Base-by-base conservation (phyloP, 164 flowering plant species). In the Dillenia suffruticosa region DNA sequence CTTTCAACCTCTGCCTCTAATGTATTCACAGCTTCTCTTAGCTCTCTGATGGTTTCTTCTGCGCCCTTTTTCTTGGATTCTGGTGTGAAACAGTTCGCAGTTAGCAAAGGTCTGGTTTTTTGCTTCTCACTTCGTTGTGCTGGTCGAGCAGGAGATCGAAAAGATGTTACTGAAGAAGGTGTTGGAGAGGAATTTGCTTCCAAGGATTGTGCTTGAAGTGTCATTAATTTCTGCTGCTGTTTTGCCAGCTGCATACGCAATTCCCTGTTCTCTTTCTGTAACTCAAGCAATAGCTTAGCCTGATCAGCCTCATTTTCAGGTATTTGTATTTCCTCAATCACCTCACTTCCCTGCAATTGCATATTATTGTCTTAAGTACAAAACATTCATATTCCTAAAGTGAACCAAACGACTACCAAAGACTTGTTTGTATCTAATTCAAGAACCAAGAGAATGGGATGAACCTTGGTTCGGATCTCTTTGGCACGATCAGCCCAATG, bases 401-500 rank as follows among this genome's bases (percentile, higher is more conserved):
- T 26, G 40, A 26, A 26, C 40, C 40, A 26, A 26, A 6, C 40
- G 4, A 32, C 40, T 32, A 32, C 5, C 40, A 32, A 5, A 32
- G 7, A 6, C 40, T 32, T 6, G 6, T 6, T 32, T 5, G 40
- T 32, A 32, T 32, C 0, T 32, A 32, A 32, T 32, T 32, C 40
- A 32, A 32, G 6, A 32, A 32, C 40, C 5, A 32, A 32, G 40
- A 5, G 7, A 32, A 32, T 32, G 40, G 44, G 44, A 50, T 44
- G 45, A 52, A 86, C 98, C 98, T 89, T 88, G 54, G 85, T 82
- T 7, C 91, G 78, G 51, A 92, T 89, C 71, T 92, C 88, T 80
- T 92, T 92, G 61, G 96, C 98, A 44, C 98, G 83, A 63, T 92
- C 95, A 65, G 96, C 98, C 98, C 98, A 92, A 62, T 92, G 95